Evolutionary conservation across 305 asterid genomes (phyloP).

Genomic region (Ajuga reptans): DNA sequence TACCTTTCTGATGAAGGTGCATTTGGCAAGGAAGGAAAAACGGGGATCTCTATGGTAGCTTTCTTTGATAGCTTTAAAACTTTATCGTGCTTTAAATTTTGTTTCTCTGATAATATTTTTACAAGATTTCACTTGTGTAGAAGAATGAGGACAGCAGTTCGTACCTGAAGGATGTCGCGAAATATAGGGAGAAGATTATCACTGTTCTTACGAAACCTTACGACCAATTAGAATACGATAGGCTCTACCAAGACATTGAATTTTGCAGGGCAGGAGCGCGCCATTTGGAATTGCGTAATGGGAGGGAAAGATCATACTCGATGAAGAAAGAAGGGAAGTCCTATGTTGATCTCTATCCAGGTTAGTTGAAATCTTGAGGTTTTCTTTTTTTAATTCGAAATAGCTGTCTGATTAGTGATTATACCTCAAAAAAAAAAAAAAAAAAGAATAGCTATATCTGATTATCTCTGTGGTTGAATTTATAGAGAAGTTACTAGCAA

Average conservation of each 20-base stretch:
- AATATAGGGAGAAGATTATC: slow-evolving; percentile 29
- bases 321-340: slow-evolving; percentile 31
- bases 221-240: slow-evolving; percentile 25
- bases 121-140: slow-evolving; percentile 23
- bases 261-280: slow-evolving; percentile 13
- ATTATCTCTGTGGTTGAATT: neutral
- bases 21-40: slow-evolving; percentile 9
- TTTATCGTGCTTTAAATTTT: neutral
- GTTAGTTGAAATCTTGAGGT: slow-evolving; percentile 26
- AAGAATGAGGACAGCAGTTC: neutral
- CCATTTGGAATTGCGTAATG: slow-evolving; percentile 34
- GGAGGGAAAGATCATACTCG: slow-evolving; percentile 27
- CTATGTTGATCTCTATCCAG: slow-evolving; percentile 36
- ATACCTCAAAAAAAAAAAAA: no score
- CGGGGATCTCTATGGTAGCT: slow-evolving; percentile 11
- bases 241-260: slow-evolving; percentile 22
- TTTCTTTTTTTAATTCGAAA: neutral
- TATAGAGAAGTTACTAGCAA: neutral
- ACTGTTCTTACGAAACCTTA: slow-evolving; percentile 32
- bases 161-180: neutral
- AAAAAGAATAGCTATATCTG: neutral
- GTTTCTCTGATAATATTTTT: neutral
- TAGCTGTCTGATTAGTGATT: no score
- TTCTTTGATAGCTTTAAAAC: neutral
- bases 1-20: slow-evolving; percentile 22